Conservation (phyloP, 2,329 filamentous ascomycete genomes). For the Penicillium psychrosexuale region DNA sequence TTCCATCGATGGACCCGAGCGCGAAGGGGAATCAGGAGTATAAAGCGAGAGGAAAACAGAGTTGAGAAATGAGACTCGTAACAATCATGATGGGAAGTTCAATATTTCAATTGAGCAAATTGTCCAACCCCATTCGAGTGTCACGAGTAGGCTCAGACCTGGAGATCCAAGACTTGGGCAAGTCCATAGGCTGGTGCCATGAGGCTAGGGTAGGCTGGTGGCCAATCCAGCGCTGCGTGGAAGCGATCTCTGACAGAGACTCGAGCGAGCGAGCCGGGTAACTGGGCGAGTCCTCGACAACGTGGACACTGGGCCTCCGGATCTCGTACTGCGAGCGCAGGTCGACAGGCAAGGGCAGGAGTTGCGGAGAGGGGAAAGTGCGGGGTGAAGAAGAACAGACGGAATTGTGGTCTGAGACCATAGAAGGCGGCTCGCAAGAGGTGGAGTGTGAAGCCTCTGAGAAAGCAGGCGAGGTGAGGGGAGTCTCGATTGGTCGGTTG, state of each 20-base stretch:
- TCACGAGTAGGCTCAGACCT: conserved; percentile 31
- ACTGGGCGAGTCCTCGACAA: conserved; percentile 26
- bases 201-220: conserved; percentile 25
- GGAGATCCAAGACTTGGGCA: conserved; percentile 26
- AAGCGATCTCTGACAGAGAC: conserved; percentile 25
- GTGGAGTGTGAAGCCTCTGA: conserved; percentile 60
- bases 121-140: conserved; percentile 41
- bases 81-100: conserved; percentile 8
- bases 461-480: conserved; percentile 62
- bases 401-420: conserved; percentile 67
- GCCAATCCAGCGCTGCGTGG: conserved; percentile 29
- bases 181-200: conserved; percentile 29
- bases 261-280: conserved; percentile 23
- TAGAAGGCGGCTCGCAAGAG: conserved; percentile 62
- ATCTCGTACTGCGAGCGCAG: conserved; percentile 42
- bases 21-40: conserved; percentile 19
- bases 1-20: conserved; percentile 1
- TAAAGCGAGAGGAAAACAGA: conserved; percentile 12
- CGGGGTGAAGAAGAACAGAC: conserved; percentile 60
- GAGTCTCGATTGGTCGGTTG: conserved; percentile 49
- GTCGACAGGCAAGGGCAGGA: conserved; percentile 42
- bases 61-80: conserved; percentile 24
- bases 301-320: conserved; percentile 31
- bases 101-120: conserved; percentile 36
- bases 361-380: conserved; percentile 42